These are phyloP conservation scores for Seminavis robusta DNA, from an alignment of 108 stramenopile species.

Conservation along the genomic window DNA sequence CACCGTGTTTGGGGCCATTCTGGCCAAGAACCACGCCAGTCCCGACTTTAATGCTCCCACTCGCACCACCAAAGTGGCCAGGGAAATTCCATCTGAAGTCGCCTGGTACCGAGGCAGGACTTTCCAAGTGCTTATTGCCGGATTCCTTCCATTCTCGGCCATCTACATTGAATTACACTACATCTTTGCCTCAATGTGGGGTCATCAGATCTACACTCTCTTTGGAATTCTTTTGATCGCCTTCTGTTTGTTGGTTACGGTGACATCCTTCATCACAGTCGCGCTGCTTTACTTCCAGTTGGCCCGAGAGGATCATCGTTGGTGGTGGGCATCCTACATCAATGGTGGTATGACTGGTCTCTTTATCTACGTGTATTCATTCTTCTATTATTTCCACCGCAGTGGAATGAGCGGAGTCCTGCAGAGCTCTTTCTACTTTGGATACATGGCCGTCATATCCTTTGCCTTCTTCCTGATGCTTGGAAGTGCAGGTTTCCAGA, in stretches of 20 bases:
- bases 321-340: constrained; percentile 98
- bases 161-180: constrained; percentile 98
- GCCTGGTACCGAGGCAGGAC: constrained; percentile 77
- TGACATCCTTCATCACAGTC: constrained; percentile 92
- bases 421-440: constrained; percentile 95
- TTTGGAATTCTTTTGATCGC: constrained; percentile 97
- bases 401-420: constrained; percentile 93
- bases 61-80: constrained; percentile 95
- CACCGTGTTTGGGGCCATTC: constrained; percentile 88
- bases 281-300: constrained; percentile 97
- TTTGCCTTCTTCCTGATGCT: constrained; percentile 97
- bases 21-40: constrained; percentile 84
- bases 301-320: constrained; percentile 94
- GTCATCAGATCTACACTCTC: constrained; percentile 97
- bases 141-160: constrained; percentile 97
- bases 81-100: constrained; percentile 87
- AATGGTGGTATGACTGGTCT: constrained; percentile 95
- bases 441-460: constrained; percentile 95
- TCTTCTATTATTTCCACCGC: constrained; percentile 94
- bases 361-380: constrained; percentile 94
- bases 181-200: constrained; percentile 99
- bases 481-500: constrained; percentile 91
- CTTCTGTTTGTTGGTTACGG: constrained; percentile 89
- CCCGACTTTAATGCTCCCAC: constrained; percentile 94
- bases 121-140: constrained; percentile 87